Base-by-base conservation (phyloP, 176 grass and related monocot genomes). In the Cenchrus americanus region DNA sequence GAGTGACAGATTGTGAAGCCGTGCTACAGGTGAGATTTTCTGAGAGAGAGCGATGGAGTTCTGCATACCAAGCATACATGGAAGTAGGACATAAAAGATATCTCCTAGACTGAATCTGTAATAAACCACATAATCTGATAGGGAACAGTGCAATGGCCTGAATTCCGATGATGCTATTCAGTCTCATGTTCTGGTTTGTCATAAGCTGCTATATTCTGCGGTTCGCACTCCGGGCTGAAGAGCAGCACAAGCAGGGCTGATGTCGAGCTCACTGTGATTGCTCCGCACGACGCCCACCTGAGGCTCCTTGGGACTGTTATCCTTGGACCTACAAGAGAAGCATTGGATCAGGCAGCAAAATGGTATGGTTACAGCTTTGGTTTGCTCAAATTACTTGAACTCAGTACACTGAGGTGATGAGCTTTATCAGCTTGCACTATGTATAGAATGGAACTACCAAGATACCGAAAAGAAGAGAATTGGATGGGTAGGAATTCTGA, bases 151-250 rank as follows among this genome's bases (percentile, higher is more conserved):
- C 19, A 22, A 2, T 1, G 3, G 11, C 41, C 41, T 70, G 47
- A 51, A 77, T 51, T 21, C n/a, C 6, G 21, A 53, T 4, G 13
- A 53, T 51, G 27, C 53, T 89, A 85, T 62, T 57, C 62, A 51
- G 76, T 47, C 51, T 66, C 84, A 69, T 51, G 67, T 60, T 80
- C 84, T 12, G 72, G 89, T 62, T 64, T 91, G 54, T 95, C 91
- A 61, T 77, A 95, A 85, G 93, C 93, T 61, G 87, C 89, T 62
- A 98, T 88, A 66, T 98, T 98, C 72, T 98, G 96, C 2, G 83
- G 93, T 72, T 98, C 91, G 15, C 93, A 95, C 87, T 98, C 93
- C 6, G 89, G 93, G 87, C 96, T 93, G 24, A 98, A 95, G 54
- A 93, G 85, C 1, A 77, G 86, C 60, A 98, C 96, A 21, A 98